Percentiles rank a stretch among this genome's conserved stretches.
Conservation (phyloP, 116 monocot genomes). For the Thalassia testudinum region DNA sequence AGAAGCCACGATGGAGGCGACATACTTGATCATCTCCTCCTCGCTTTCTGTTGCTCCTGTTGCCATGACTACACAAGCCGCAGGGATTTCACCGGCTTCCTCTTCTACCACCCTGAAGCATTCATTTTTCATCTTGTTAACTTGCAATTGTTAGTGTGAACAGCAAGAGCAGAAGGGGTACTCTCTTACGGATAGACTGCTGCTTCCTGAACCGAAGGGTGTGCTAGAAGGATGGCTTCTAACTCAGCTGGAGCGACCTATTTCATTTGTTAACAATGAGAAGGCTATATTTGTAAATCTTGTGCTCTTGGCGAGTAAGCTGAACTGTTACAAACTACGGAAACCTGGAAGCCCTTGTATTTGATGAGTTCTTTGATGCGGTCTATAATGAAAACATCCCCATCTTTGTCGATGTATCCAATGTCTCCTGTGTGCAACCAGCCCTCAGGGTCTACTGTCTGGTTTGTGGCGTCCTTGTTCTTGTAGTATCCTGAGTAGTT, state of each 20-base stretch:
- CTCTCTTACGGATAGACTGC: conserved; percentile 64
- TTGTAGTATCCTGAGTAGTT: conserved; percentile 44
- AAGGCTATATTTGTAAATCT: not conserved
- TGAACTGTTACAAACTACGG: too few species aligned
- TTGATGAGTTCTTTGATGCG: conserved; percentile 96
- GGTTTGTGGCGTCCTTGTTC: conserved; percentile 53
- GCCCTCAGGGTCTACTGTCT: conserved; percentile 47
- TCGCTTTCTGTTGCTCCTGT: conserved; percentile 29
- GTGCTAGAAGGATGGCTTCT: conserved; percentile 67
- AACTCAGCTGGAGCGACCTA: conserved; percentile 64
- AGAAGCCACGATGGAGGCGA: conserved; percentile 61
- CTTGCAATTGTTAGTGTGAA: too few species aligned
- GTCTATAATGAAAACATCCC: conserved; percentile 81
- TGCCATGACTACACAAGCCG: conserved; percentile 54
- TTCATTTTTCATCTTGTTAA: too few species aligned
- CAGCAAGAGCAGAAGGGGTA: too few species aligned
- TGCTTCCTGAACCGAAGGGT: conserved; percentile 61
- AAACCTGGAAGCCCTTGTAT: conserved; percentile 92
- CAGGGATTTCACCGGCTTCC: conserved; percentile 80
- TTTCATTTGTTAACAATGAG: too few species aligned
- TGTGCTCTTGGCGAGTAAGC: too few species aligned
- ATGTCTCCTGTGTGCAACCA: conserved; percentile 92
- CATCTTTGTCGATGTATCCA: conserved; percentile 89
- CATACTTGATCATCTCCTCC: conserved; percentile 49
- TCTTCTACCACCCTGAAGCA: conserved; percentile 39